Evolutionary conservation across 73 alveolate species (phyloP).

Genomic region (Paramecium pentaurelia): DNA sequence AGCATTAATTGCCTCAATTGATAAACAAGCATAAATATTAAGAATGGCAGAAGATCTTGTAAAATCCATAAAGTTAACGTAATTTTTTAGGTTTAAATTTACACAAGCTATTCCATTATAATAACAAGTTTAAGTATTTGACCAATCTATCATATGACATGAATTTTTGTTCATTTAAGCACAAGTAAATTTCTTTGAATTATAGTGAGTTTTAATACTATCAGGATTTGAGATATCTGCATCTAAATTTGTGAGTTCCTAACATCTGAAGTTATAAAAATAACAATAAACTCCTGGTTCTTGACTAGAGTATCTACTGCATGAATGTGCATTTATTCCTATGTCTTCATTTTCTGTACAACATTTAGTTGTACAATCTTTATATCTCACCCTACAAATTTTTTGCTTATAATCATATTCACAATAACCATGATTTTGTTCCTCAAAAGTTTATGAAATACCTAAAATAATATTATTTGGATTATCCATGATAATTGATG

Average conservation of each 20-base stretch:
- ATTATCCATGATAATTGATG: background rate
- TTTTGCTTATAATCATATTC: background rate
- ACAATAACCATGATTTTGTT: background rate
- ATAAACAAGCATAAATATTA: background rate
- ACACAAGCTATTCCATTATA: background rate
- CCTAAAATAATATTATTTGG: background rate
- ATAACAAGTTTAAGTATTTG: background rate
- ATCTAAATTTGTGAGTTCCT: background rate
- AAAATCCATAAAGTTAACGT: background rate
- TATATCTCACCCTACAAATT: background rate
- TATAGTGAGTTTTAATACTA: background rate
- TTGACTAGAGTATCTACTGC: background rate
- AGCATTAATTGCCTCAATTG: background rate
- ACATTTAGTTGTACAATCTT: background rate
- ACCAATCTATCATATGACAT: slow-evolving; percentile 18
- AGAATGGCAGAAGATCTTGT: background rate
- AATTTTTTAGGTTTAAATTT: background rate
- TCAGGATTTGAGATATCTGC: background rate
- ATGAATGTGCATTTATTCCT: background rate
- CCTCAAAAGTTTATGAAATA: background rate
- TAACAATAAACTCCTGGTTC: background rate
- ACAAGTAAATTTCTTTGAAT: background rate
- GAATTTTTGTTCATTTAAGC: background rate
- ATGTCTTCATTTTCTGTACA: background rate
- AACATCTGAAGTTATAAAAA: background rate